Percentiles rank a stretch among this genome's conserved stretches.
phyloP scores from a whole-genome alignment of 176 grass and related monocot genomes.

The Saccharum officinarum region DNA sequence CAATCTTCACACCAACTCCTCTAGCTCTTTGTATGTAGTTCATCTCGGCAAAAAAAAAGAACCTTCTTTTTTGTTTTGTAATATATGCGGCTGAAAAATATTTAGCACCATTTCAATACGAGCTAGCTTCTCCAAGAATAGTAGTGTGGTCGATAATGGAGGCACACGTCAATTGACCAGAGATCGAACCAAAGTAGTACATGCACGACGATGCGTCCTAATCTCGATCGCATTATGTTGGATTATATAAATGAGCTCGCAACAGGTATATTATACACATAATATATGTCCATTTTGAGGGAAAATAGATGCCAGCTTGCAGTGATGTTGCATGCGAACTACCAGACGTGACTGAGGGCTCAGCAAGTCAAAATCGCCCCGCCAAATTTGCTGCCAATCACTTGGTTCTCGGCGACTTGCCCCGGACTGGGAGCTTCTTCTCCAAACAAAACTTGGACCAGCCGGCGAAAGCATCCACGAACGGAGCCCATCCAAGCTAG shows the following conservation, averaged over 20 bases:
- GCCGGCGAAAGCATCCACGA: constrained; percentile 29
- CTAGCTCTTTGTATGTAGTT: background rate
- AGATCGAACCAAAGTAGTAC: background rate
- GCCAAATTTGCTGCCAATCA: constrained; percentile 35
- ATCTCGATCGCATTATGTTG: background rate
- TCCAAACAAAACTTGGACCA: background rate
- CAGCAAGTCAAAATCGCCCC: constrained; percentile 26
- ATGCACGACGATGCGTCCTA: background rate
- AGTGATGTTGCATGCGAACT: constrained; percentile 41
- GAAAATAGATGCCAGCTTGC: constrained; percentile 11
- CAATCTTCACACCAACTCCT: constrained; percentile 3
- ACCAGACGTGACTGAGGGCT: constrained; percentile 4
- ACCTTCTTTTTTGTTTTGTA: too few species aligned
- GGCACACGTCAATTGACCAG: background rate
- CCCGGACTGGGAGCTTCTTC: background rate
- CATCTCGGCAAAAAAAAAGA: background rate
- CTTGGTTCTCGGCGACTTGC: background rate
- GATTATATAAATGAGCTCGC: background rate
- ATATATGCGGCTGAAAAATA: background rate
- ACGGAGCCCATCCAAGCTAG: background rate
- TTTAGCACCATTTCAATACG: background rate
- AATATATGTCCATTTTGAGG: too few species aligned
- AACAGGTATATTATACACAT: too few species aligned
- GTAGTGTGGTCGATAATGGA: too few species aligned
- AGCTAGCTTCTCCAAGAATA: too few species aligned